Evolutionary conservation across 257 asterid species (phyloP), one percentile per base, ranked within the genome.

Genomic region (Solanum paucissectum): DNA sequence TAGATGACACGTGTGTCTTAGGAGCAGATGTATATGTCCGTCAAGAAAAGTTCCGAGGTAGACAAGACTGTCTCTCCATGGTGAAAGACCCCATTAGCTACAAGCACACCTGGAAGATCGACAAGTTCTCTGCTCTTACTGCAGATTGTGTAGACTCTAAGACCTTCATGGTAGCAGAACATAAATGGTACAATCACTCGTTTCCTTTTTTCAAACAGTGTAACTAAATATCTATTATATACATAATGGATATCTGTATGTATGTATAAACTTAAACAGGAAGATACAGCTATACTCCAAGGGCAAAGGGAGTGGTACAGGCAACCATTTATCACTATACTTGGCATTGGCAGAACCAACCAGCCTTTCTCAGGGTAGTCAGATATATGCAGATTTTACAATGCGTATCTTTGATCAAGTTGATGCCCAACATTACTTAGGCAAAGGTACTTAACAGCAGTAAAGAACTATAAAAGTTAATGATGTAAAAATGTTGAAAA

Each of bases 231-330:
- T 73, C 25, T 69, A 12, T 7, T 25, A 14, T 73, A 73, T 73
- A 73, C 21, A 73, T 73, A 2, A 18, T 73, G 81, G 46, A 2
- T 73, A 73, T 34, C 16, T 2, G 46, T 34, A 33, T 72, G 27
- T 7, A 33, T 34, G 46, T 73, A 20, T 73, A 34, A 72, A 72
- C 81, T 34, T 14, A 13, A 91, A 71, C 91, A 95, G 98, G 98
- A 94, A 94, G 85, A 87, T 95, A 55, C 95, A 93, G 76, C 36
- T 94, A 52, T 88, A 95, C 83, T 93, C 94, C 4, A 89, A 76
- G 82, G 98, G 98, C 52, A 94, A 92, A 88, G 95, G 92, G 25
- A 92, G 90, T 46, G 98, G 98, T 3, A 29, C 66, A 37, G 95
- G 91, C 62, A 90, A 60, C 87, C 87, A 90, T 72, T 8, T 92